These are phyloP conservation scores for Arxiozyma slooffiae DNA, from an alignment of 1,139 yeast genomes.

Conservation along the genomic window DNA sequence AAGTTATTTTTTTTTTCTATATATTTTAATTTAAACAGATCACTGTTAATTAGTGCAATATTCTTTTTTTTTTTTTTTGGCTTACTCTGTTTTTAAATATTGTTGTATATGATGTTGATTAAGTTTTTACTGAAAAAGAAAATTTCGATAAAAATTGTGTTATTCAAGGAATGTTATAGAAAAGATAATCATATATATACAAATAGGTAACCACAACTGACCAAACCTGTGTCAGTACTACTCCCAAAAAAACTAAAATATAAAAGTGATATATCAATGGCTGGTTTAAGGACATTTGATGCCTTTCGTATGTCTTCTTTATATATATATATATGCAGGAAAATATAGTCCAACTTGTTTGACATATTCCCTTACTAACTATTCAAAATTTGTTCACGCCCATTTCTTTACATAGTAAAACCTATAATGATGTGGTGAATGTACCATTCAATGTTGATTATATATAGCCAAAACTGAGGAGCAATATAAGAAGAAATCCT, in stretches of 20 bases:
- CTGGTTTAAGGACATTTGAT: constrained; percentile 56
- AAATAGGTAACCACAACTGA: neutral
- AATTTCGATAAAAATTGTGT: neutral
- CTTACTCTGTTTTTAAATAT: no score
- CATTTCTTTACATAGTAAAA: no score
- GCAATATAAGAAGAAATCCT: constrained; percentile 62
- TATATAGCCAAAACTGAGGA: constrained; percentile 63
- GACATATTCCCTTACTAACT: neutral
- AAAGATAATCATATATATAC: neutral
- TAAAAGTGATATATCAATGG: constrained; percentile 10
- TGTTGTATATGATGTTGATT: no score
- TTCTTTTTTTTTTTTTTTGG: neutral
- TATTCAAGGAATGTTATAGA: no score
- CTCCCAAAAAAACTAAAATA: neutral
- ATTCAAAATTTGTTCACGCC: neutral
- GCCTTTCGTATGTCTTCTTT: constrained; percentile 57
- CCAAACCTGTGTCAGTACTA: neutral
- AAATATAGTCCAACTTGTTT: neutral
- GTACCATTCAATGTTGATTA: neutral
- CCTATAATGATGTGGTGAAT: neutral
- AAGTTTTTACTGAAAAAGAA: neutral
- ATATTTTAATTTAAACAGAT: no score
- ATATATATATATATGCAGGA: no score
- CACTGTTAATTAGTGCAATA: no score
- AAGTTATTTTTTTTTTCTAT: no score